Evolutionary conservation across 345 rosid species (phyloP).

Genomic region (Alliaria petiolata): DNA sequence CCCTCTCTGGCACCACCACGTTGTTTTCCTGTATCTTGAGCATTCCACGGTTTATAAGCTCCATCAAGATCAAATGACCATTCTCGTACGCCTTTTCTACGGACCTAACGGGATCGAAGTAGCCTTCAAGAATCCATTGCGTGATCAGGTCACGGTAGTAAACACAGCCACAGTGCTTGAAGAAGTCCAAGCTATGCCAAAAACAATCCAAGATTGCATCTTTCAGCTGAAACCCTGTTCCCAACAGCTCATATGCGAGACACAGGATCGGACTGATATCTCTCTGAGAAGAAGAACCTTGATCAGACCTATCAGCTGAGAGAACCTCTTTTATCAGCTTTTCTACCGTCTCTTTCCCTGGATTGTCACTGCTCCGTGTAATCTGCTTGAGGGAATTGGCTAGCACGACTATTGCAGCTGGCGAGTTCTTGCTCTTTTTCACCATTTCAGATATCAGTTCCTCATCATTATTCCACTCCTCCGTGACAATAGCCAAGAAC

Average conservation of each 20-base stretch:
- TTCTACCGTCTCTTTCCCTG: not conserved
- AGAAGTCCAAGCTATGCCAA: conserved; percentile 47
- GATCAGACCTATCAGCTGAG: not conserved
- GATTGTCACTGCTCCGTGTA: not conserved
- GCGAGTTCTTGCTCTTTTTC: conserved; percentile 6
- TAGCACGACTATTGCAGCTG: conserved; percentile 36
- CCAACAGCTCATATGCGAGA: conserved; percentile 27
- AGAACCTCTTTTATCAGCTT: not conserved
- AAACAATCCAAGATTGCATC: conserved; percentile 34
- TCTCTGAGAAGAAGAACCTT: not conserved
- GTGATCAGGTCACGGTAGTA: conserved; percentile 52
- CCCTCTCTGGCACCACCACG: conserved; percentile 41
- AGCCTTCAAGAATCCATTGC: conserved; percentile 69
- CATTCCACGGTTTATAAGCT: conserved; percentile 42
- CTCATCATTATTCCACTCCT: not conserved
- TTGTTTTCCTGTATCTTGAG: conserved; percentile 47
- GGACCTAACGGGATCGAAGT: conserved; percentile 36
- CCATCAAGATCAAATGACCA: conserved; percentile 49
- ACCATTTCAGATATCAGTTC: not conserved
- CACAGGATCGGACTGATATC: not conserved
- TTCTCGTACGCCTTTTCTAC: conserved; percentile 41
- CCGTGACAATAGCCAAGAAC: not conserved
- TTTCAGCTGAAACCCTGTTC: not conserved
- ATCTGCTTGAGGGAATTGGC: conserved; percentile 36
- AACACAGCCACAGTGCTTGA: conserved; percentile 32